Percentiles rank a stretch among this genome's conserved stretches.
phyloP scores from a whole-genome alignment of 1,284 basidiomycete genomes.

The Salmacisia buchloeana region DNA sequence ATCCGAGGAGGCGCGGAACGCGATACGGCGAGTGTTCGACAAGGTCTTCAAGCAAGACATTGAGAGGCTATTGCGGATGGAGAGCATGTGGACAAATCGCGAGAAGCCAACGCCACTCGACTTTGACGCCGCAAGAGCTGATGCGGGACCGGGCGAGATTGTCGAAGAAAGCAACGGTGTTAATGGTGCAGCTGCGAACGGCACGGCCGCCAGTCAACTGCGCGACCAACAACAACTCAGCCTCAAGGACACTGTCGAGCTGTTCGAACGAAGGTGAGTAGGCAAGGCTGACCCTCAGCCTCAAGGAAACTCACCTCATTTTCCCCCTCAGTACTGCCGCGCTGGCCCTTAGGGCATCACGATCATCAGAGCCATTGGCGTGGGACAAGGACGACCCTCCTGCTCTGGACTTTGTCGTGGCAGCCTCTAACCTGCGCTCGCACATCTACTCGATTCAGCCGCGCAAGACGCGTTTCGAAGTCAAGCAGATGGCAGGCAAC shows the following conservation, averaged over 20 bases:
- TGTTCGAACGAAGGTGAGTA: slow-evolving; percentile 26
- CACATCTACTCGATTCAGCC: slow-evolving; percentile 76
- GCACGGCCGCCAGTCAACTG: slow-evolving; percentile 13
- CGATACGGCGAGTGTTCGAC: slow-evolving; percentile 70
- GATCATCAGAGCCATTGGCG: slow-evolving; percentile 64
- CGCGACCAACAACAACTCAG: slow-evolving; percentile 38
- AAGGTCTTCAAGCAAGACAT: slow-evolving; percentile 91
- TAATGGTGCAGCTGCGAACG: neutral
- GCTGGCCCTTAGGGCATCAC: slow-evolving; percentile 68
- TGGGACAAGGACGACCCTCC: slow-evolving; percentile 99
- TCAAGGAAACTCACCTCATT: neutral
- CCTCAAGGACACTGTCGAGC: slow-evolving; percentile 35
- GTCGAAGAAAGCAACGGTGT: neutral
- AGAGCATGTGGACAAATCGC: slow-evolving; percentile 95
- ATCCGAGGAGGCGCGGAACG: slow-evolving; percentile 52
- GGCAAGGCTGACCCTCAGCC: neutral
- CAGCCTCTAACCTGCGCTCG: slow-evolving; percentile 85
- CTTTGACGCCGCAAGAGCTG: slow-evolving; percentile 64
- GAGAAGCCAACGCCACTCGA: slow-evolving; percentile 77
- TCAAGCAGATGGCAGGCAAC: slow-evolving; percentile 99
- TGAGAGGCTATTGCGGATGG: slow-evolving; percentile 80
- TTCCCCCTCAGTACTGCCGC: slow-evolving; percentile 62
- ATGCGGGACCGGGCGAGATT: slow-evolving; percentile 17
- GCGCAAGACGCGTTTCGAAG: slow-evolving; percentile 85
- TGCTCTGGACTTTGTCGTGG: slow-evolving; percentile 90